A percentile compares a stretch with the other conserved stretches of the same genome.
phyloP scores from a whole-genome alignment of 169 alveolate species.

The Besnoitia besnoiti region DNA sequence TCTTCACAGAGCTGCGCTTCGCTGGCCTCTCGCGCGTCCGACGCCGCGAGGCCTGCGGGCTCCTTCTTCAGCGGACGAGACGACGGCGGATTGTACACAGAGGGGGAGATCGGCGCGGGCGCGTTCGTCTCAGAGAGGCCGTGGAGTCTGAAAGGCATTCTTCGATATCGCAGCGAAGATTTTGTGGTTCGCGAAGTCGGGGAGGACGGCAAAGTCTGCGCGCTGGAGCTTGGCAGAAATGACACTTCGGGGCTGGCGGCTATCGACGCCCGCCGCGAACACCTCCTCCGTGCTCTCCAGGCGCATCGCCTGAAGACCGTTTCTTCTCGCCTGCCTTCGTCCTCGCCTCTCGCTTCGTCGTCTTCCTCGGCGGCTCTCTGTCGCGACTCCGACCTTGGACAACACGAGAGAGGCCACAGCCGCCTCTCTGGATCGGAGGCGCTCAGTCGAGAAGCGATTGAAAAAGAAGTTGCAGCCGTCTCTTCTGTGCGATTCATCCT shows the following conservation, averaged over 20 bases:
- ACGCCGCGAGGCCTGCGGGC: too few species aligned
- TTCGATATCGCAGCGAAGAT: conserved; percentile 33
- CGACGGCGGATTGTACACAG: neutral
- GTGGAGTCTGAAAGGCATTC: neutral
- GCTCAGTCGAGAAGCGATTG: neutral
- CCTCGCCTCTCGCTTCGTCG: neutral
- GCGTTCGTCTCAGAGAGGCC: neutral
- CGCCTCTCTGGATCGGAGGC: neutral
- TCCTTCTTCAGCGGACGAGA: neutral
- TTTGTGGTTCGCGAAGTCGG: conserved; percentile 2
- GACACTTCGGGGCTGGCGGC: neutral
- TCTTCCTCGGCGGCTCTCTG: neutral
- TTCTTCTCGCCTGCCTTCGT: neutral
- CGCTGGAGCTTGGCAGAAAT: neutral
- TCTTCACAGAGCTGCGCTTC: too few species aligned
- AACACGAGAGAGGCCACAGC: neutral
- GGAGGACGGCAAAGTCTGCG: conserved; percentile 2
- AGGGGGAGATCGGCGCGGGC: conserved; percentile 15
- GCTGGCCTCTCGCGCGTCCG: too few species aligned
- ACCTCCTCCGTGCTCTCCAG: neutral
- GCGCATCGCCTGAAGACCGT: neutral
- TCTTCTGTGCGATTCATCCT: neutral
- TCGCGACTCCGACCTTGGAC: neutral
- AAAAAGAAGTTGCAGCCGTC: neutral
- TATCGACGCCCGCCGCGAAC: neutral